Percentiles rank a stretch among this genome's conserved stretches.
Evolutionary conservation across 495 filamentous ascomycete species (phyloP).

Genomic region (Lepraria neglecta): DNA sequence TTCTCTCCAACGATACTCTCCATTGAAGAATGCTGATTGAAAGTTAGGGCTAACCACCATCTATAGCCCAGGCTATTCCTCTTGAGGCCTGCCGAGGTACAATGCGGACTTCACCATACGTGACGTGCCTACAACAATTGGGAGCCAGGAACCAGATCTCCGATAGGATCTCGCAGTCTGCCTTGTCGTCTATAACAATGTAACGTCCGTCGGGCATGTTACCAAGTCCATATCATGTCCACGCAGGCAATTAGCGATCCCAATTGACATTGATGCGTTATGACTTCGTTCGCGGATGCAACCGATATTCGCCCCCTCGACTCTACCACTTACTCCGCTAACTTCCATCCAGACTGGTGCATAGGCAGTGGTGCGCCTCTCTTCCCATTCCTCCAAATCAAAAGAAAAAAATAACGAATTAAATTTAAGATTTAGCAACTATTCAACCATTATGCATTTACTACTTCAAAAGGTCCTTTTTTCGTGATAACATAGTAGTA

Average conservation of each 20-base stretch:
- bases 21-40: too few species aligned
- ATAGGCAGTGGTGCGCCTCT: conserved; percentile 56
- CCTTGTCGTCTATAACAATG: neutral
- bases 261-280: neutral
- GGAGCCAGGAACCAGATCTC: too few species aligned
- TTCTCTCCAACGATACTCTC: too few species aligned
- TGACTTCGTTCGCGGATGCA: neutral
- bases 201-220: neutral
- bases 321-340: conserved; percentile 53
- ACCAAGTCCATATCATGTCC: neutral
- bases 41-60: too few species aligned
- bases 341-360: conserved; percentile 58
- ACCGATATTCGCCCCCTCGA: conserved; percentile 33
- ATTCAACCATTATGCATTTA: too few species aligned
- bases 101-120: too few species aligned
- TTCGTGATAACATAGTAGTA: too few species aligned
- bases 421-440: too few species aligned
- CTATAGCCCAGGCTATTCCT: too few species aligned
- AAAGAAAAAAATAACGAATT: neutral
- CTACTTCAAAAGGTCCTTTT: too few species aligned
- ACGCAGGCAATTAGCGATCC: neutral
- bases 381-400: neutral
- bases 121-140: too few species aligned
- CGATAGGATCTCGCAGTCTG: neutral
- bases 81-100: too few species aligned